These are phyloP conservation scores for Citrus trifoliata DNA, from an alignment of 345 rosid species.

Conservation along the genomic window DNA sequence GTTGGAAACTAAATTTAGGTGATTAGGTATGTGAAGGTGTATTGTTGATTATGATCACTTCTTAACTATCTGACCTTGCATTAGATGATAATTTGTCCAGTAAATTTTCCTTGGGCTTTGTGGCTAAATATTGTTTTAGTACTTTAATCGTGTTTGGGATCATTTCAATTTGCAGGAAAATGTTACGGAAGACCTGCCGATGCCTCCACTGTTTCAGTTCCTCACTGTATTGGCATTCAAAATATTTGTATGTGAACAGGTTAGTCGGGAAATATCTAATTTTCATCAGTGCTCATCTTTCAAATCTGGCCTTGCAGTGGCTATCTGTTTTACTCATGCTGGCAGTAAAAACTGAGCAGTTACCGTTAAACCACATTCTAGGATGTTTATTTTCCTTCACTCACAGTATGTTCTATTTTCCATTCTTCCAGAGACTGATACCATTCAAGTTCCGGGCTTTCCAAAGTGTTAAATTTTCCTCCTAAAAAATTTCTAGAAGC, in stretches of 20 bases:
- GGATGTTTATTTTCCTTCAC: not conserved
- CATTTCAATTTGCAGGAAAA: constrained; percentile 57
- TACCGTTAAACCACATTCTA: not conserved
- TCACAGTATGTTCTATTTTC: not conserved
- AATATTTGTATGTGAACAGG: constrained; percentile 76
- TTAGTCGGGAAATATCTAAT: constrained; percentile 20
- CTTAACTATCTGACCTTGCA: not conserved
- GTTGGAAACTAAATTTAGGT: not conserved
- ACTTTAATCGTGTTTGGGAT: constrained; percentile 1
- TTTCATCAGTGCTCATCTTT: not conserved
- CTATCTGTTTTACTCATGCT: not conserved
- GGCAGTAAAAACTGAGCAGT: not conserved
- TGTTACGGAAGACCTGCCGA: constrained; percentile 62
- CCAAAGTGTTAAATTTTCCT: not conserved
- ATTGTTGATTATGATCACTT: not conserved
- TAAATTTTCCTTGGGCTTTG: not conserved
- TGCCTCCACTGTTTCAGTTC: constrained; percentile 97
- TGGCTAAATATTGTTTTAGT: not conserved
- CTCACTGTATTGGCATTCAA: constrained; percentile 81
- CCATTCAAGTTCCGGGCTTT: not conserved
- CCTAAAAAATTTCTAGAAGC: not conserved
- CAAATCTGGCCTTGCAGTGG: not conserved
- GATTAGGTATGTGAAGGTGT: not conserved
- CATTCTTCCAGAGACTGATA: not conserved
- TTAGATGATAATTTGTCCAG: not conserved